Percentiles rank a stretch among this genome's conserved stretches.
phyloP scores from a whole-genome alignment of 164 flowering plant genomes.

The grape (Vitis vinifera) region ASM3070453v1 NC_081818.1:27931501-27932000 shows the following conservation, averaged over 20 bases:
- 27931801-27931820: conserved; percentile 87
- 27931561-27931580: not conserved
- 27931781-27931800: conserved; percentile 4
- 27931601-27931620: conserved; percentile 57
- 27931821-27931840: conserved; percentile 84
- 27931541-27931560: conserved; percentile 8
- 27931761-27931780: not conserved
- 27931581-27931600: not conserved
- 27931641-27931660: conserved; percentile 83
- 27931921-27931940: not conserved
- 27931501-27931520: conserved; percentile 72
- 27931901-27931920: not conserved
- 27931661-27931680: conserved; percentile 80
- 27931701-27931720: conserved; percentile 13
- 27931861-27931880: conserved; percentile 36
- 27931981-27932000: conserved; percentile 73
- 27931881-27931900: not conserved
- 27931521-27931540: conserved; percentile 43
- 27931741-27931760: not conserved
- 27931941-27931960: not conserved
- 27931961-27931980: conserved; percentile 82
- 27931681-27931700: conserved; percentile 61
- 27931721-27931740: conserved; percentile 2
- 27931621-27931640: conserved; percentile 76
- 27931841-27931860: conserved; percentile 82